Conservation (phyloP, 2,329 filamentous ascomycete genomes). For the Aspergillus pseudonomiae region DNA sequence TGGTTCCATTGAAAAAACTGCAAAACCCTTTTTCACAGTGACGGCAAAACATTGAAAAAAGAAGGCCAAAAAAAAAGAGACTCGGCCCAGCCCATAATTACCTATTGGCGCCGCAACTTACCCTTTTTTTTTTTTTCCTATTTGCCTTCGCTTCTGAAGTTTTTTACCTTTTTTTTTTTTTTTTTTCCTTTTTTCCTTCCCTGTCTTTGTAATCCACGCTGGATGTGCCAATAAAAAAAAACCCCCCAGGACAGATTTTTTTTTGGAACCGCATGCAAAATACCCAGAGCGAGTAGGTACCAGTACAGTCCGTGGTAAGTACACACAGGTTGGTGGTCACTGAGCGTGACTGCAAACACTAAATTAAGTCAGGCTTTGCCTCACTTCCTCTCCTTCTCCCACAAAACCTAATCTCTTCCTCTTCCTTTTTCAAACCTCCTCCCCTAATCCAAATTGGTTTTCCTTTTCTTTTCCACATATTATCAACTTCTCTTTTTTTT, state of each 20-base stretch:
- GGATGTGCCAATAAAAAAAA: background rate
- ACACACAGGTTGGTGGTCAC: background rate
- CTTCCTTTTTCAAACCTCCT: conserved; percentile 20
- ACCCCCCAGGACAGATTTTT: too few species aligned
- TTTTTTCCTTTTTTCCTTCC: conserved; percentile 1
- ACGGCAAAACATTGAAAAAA: background rate
- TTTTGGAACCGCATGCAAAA: background rate
- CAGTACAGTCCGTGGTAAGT: background rate
- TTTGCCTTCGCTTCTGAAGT: conserved; percentile 13
- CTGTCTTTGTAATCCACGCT: background rate
- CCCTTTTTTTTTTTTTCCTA: conserved; percentile 1
- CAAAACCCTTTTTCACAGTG: conserved; percentile 3
- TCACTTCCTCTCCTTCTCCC: conserved; percentile 21
- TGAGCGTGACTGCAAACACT: conserved; percentile 6
- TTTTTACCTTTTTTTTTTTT: background rate
- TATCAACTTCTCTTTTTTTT: conserved; percentile 19
- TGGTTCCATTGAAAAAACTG: background rate
- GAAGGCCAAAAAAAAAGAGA: background rate
- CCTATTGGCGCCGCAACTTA: background rate
- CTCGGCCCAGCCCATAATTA: conserved; percentile 6
- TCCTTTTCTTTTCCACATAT: conserved; percentile 21
- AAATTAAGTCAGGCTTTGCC: conserved; percentile 13
- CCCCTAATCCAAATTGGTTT: conserved; percentile 18
- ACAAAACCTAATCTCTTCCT: conserved; percentile 32
- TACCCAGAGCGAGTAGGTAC: background rate